Percentiles rank a stretch among this genome's conserved stretches.
These are phyloP conservation scores for Candida coquimbonensis DNA, from an alignment of 805 yeast genomes.

Conservation along the genomic window DNA sequence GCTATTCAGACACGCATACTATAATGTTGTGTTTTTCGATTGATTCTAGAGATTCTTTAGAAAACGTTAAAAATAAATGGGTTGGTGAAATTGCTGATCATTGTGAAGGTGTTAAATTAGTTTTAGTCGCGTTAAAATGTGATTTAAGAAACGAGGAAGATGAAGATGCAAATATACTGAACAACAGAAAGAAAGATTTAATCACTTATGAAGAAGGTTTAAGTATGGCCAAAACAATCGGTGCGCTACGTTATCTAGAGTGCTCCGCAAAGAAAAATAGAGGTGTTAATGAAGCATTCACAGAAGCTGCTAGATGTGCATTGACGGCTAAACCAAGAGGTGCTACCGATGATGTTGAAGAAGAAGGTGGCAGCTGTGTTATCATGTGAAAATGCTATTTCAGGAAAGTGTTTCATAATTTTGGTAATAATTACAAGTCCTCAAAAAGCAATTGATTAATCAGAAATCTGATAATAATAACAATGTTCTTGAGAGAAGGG, in stretches of 20 bases:
- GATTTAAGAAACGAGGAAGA: slow-evolving; percentile 71
- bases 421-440: neutral
- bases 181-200: slow-evolving; percentile 33
- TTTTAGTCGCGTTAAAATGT: slow-evolving; percentile 89
- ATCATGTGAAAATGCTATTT: slow-evolving; percentile 28
- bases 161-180: slow-evolving; percentile 27
- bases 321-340: slow-evolving; percentile 83
- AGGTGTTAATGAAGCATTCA: slow-evolving; percentile 98
- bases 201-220: slow-evolving; percentile 92
- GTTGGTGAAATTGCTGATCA: slow-evolving; percentile 95
- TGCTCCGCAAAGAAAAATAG: slow-evolving; percentile 95
- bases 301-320: slow-evolving; percentile 98
- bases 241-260: slow-evolving; percentile 90
- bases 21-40: slow-evolving; percentile 94
- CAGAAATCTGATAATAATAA: too few relatives aligned
- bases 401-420: neutral
- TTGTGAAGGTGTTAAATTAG: slow-evolving; percentile 92
- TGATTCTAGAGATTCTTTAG: slow-evolving; percentile 89
- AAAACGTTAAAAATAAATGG: slow-evolving; percentile 94
- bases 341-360: slow-evolving; percentile 39
- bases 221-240: slow-evolving; percentile 84
- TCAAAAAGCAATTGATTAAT: too few relatives aligned
- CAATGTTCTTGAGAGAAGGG: too few relatives aligned
- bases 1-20: slow-evolving; percentile 93
- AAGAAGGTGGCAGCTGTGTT: slow-evolving; percentile 28